phyloP scores from a whole-genome alignment of 2,329 filamentous ascomycete species.

The Alternaria angustiovoidea region DNA sequence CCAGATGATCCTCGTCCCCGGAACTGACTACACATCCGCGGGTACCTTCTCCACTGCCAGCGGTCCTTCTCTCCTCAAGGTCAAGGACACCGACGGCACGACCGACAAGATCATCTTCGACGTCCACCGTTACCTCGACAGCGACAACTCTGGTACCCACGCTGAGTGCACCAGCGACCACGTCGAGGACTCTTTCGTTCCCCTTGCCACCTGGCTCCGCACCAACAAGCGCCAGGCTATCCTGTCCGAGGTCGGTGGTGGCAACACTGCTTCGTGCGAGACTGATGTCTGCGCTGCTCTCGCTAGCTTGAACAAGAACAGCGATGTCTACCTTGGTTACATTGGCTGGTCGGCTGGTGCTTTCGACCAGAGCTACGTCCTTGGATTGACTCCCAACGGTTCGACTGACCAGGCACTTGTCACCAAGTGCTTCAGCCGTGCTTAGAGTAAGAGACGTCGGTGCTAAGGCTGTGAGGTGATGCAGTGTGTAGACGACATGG shows the following conservation, averaged over 20 bases:
- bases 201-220: constrained; percentile 49
- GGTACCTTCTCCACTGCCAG: constrained; percentile 36
- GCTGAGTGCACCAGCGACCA: constrained; percentile 36
- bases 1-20: constrained; percentile 71
- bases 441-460: neutral
- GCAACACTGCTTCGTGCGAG: constrained; percentile 47
- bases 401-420: neutral
- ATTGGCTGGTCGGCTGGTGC: constrained; percentile 42
- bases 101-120: constrained; percentile 62
- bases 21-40: constrained; percentile 63
- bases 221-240: constrained; percentile 51
- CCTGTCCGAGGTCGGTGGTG: constrained; percentile 54
- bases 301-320: constrained; percentile 41
- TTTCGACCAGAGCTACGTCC: constrained; percentile 35
- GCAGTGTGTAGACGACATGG: neutral
- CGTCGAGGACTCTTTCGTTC: constrained; percentile 45
- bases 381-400: constrained; percentile 33
- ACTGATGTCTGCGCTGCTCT: constrained; percentile 44
- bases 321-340: constrained; percentile 46
- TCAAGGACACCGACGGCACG: constrained; percentile 68
- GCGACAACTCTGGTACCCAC: constrained; percentile 51
- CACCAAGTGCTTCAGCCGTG: constrained; percentile 1
- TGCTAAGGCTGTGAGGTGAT: neutral
- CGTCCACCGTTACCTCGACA: constrained; percentile 54
- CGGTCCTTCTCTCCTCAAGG: constrained; percentile 58